Evolutionary conservation across 208 protist species (phyloP).

Genomic region (Strigomonas galati): DNA sequence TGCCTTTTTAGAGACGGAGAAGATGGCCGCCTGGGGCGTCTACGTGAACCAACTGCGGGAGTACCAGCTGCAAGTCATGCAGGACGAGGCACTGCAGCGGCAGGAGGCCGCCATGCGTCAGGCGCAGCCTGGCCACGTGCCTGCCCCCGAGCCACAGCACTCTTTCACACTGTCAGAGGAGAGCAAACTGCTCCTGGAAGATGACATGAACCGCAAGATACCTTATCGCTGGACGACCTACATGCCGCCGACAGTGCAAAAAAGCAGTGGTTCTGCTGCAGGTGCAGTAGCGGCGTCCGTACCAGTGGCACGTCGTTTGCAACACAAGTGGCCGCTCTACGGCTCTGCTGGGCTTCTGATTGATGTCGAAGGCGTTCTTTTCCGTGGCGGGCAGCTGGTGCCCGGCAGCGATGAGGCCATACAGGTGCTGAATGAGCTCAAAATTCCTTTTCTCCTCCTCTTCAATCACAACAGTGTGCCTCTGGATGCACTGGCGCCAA

Average conservation of each 20-base stretch:
- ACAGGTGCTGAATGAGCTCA: constrained; percentile 49
- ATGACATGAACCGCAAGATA: constrained; percentile 65
- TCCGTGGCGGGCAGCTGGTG: constrained; percentile 61
- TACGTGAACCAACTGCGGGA: constrained; percentile 37
- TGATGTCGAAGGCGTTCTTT: constrained; percentile 84
- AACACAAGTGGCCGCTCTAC: constrained; percentile 63
- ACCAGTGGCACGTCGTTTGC: neutral
- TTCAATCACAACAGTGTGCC: constrained; percentile 60
- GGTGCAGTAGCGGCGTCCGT: no score
- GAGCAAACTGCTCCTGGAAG: constrained; percentile 36
- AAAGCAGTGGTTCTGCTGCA: neutral
- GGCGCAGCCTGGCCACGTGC: no score
- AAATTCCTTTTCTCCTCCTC: constrained; percentile 82
- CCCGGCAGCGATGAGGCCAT: constrained; percentile 68
- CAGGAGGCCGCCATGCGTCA: no score
- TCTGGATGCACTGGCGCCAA: neutral
- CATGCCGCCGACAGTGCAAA: constrained; percentile 15
- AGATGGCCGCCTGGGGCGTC: constrained; percentile 80
- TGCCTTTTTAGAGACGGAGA: constrained; percentile 50
- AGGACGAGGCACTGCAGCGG: neutral
- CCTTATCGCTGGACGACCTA: constrained; percentile 68
- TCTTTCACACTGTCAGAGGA: constrained; percentile 18
- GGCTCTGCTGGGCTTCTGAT: constrained; percentile 74
- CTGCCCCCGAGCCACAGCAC: no score
- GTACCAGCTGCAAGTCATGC: neutral